Evolutionary conservation across 2,329 filamentous ascomycete genomes (phyloP).

Genomic region (Pyrenophora graminea): DNA sequence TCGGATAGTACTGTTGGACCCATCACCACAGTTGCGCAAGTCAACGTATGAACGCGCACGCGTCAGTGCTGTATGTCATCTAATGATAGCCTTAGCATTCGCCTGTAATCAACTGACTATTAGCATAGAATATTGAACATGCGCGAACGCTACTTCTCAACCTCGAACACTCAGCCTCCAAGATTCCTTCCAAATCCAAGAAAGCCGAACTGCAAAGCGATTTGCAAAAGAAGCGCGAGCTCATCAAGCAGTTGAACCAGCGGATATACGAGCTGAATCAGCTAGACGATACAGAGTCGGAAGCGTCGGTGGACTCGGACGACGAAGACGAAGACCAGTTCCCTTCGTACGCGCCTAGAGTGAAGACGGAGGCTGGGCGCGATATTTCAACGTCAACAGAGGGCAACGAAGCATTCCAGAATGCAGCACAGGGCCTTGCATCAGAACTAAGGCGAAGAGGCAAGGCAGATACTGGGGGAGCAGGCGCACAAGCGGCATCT

Average conservation of each 20-base stretch:
- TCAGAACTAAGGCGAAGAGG: conserved; percentile 42
- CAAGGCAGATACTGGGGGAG: conserved; percentile 23
- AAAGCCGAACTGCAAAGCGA: conserved; percentile 66
- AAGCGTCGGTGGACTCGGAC: conserved; percentile 44
- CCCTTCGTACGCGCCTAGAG: conserved; percentile 49
- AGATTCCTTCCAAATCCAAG: conserved; percentile 49
- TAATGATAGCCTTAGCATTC: no score
- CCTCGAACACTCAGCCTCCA: conserved; percentile 69
- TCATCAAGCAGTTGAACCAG: conserved; percentile 68
- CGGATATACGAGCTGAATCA: conserved; percentile 70
- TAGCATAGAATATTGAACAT: conserved; percentile 68
- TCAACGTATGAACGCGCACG: conserved; percentile 70
- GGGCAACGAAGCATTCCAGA: conserved; percentile 40
- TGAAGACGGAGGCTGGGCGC: conserved; percentile 37
- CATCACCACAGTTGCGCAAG: conserved; percentile 61
- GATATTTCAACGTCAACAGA: conserved; percentile 35
- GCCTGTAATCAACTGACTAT: conserved; percentile 4
- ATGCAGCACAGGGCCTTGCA: conserved; percentile 41
- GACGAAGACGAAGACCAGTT: conserved; percentile 51
- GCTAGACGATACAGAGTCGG: conserved; percentile 50
- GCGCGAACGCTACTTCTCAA: conserved; percentile 70
- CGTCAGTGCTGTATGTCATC: conserved; percentile 53
- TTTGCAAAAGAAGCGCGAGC: conserved; percentile 66
- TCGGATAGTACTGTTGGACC: conserved; percentile 65
- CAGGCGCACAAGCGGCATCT: conserved; percentile 32